Evolutionary conservation across 1,284 basidiomycete genomes (phyloP), one percentile per base, ranked within the genome.

Genomic region (Rhodotorula sp.): DNA sequence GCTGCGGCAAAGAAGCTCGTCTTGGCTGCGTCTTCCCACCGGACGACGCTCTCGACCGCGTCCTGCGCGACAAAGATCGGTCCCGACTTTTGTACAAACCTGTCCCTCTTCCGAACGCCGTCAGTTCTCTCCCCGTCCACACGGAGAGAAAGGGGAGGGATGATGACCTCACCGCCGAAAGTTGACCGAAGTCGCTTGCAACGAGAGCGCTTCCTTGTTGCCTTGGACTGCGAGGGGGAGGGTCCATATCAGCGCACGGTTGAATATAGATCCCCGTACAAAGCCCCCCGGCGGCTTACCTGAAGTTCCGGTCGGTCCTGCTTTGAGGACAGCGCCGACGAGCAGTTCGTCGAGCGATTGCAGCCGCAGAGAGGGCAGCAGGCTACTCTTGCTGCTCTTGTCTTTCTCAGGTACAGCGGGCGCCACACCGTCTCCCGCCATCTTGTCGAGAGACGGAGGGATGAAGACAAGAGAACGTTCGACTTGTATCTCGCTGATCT

Each of bases 51-150:
- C 62, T 79, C 79, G 26, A 76, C 69, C 5, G 71, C 70, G 58
- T 78, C 78, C 49, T 76, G 74, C 29, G 76, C 76, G 34, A 69
- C 68, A 46, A 79, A 79, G 34, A 79, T 71, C 7, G 77, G 78
- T 5, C 79, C 79, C 15, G 75, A 65, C 64, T 79, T 79, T 26
- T 77, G 76, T 0, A 79, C 79, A 62, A 79, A 79, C 2, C 76
- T 76, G 34, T 34, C 34, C 34, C 34, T 34, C 34, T 34, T 34
- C 8, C 5, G 34, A 34, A 34, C 34, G 34, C 5, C 4, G 3
- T 34, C 34, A 34, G 34, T 34, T 34, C 34, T 34, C 34, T 34
- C 34, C 34, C 34, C 5, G 34, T 34, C 34, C 34, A 34, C 61
- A 3, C 10, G 21, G 43, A 31, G 48, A 49, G 43, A 46, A 26